These are phyloP conservation scores for Coniophora puteana DNA, from an alignment of 1,284 basidiomycete genomes.

Conservation along the genomic window DNA sequence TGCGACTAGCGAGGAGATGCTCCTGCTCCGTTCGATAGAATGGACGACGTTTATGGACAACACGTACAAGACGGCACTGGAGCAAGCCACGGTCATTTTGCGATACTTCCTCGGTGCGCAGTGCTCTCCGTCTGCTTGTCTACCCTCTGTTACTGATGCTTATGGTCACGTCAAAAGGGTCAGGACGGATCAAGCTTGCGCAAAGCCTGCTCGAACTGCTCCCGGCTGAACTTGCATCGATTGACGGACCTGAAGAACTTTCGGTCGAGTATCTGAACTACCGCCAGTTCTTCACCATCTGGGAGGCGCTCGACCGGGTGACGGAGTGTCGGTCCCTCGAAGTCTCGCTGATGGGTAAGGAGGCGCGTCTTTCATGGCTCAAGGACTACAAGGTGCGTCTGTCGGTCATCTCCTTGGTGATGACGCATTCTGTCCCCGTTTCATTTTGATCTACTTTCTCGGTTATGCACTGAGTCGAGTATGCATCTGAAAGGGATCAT, in stretches of 20 bases:
- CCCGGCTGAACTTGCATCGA: conserved; percentile 58
- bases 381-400: conserved; percentile 54
- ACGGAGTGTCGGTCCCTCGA: conserved; percentile 55
- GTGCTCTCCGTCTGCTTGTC: not conserved
- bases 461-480: too few relatives aligned
- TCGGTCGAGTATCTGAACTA: conserved; percentile 73
- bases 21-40: conserved; percentile 85
- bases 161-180: conserved; percentile 46
- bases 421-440: not conserved
- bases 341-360: conserved; percentile 50
- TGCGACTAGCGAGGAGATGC: conserved; percentile 54
- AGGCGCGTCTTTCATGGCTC: conserved; percentile 58
- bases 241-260: conserved; percentile 57
- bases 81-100: conserved; percentile 81
- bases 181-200: conserved; percentile 73
- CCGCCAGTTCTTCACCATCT: conserved; percentile 68
- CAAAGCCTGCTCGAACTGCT: conserved; percentile 62
- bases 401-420: too few relatives aligned
- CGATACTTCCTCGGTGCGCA: conserved; percentile 82
- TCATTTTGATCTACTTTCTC: not conserved
- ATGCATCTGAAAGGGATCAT: too few relatives aligned
- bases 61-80: conserved; percentile 76
- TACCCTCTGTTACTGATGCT: conserved; percentile 10
- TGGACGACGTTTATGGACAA: conserved; percentile 84
- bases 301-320: conserved; percentile 57